Evolutionary conservation across 1,284 basidiomycete genomes (phyloP), one percentile per base, ranked within the genome.

Genomic region (Microbotryomycetes sp.): DNA sequence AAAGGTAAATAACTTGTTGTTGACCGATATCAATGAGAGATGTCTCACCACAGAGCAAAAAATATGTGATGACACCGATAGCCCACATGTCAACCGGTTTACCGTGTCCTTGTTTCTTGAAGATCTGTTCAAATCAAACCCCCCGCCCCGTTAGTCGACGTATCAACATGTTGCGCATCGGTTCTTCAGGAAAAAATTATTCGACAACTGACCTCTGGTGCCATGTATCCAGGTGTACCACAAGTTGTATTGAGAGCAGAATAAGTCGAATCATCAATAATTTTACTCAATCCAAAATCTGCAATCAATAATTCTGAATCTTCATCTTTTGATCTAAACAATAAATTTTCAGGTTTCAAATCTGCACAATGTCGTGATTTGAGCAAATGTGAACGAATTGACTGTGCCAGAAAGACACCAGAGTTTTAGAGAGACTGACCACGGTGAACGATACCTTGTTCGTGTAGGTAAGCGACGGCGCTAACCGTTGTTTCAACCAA

Each of bases 281-380:
- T 55, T 53, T 72, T 64, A 7, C 80, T 75, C 62, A 97, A 82
- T 14, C 96, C 96, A 76, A 98, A 98, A 77, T 98, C 96, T 4
- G 96, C 94, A 68, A 98, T 88, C 83, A 97, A 89, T 70, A 98
- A 86, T 72, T 97, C 92, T 9, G 92, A 87, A 59, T 93, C 87
- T 74, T 97, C 92, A 4, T 84, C 87, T 72, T 85, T 84, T 48
- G 88, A 87, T 63, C 89, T 85, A 84, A 98, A 98, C 25, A 98
- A 81, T 25, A 98, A 81, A 77, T 98, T 98, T 78, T 98, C 94
- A 5, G 94, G 94, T 77, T 98, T 98, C 67, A 98, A 80, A 75
- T 98, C 91, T 88, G 66, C 2, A 19, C 28, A 14, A 26, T 9
- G 26, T 31, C 9, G 36, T 56, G 48, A 42, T 47, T 26, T 46